phyloP scores from a whole-genome alignment of 2,329 filamentous ascomycete species.

The Colletotrichum sp. region DNA sequence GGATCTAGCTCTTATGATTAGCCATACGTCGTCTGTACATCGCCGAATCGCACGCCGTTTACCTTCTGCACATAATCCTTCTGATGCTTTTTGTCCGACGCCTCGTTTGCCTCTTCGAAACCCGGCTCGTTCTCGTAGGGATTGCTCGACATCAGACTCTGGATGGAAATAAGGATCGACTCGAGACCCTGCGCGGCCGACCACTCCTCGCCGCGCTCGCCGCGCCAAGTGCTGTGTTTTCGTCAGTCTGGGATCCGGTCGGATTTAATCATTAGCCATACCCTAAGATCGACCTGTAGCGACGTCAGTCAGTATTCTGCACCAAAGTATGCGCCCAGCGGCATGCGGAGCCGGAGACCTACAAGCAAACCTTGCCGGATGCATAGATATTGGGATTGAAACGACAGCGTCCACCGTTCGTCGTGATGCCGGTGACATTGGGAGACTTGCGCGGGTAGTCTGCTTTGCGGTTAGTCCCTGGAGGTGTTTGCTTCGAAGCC shows the following conservation, averaged over 20 bases:
- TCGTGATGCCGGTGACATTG: constrained; percentile 73
- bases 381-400: constrained; percentile 99
- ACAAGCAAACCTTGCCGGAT: constrained; percentile 90
- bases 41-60: constrained; percentile 2
- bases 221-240: constrained; percentile 82
- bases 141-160: constrained; percentile 92
- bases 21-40: constrained; percentile 14
- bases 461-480: constrained; percentile 35
- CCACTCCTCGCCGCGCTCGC: constrained; percentile 91
- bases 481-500: not conserved
- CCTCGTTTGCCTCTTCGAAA: constrained; percentile 76
- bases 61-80: constrained; percentile 81
- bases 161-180: constrained; percentile 92
- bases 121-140: constrained; percentile 97
- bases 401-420: constrained; percentile 83
- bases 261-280: constrained; percentile 43
- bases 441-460: constrained; percentile 81
- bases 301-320: not conserved
- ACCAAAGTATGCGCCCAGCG: not conserved
- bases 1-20: constrained; percentile 63
- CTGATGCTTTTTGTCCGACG: constrained; percentile 74
- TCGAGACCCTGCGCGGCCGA: constrained; percentile 94
- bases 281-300: constrained; percentile 81
- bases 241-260: constrained; percentile 15
- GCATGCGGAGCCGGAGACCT: constrained; percentile 38